These are phyloP conservation scores for Schoenoplectus tabernaemontani DNA, from an alignment of 202 grass and related monocot species.

Conservation along the genomic window DNA sequence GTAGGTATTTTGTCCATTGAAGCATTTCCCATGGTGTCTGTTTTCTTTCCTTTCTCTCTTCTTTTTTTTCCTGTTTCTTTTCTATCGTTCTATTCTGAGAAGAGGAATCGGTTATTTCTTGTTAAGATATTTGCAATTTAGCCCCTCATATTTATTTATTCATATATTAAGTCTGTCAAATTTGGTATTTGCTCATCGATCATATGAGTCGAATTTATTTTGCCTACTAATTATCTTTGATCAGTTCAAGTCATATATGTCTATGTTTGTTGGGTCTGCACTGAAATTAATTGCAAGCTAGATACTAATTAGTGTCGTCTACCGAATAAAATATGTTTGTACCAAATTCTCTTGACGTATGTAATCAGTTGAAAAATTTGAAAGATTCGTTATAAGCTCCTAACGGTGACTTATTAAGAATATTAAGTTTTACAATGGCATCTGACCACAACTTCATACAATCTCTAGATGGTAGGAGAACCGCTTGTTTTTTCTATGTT, in stretches of 20 bases:
- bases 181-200: background rate
- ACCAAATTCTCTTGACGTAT: background rate
- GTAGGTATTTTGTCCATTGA: slow-evolving; percentile 22
- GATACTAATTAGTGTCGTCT: background rate
- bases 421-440: slow-evolving; percentile 3
- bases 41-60: background rate
- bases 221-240: background rate
- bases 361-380: background rate
- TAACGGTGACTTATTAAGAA: background rate
- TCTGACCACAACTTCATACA: background rate
- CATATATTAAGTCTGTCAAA: background rate
- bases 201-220: background rate
- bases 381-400: background rate
- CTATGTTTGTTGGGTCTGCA: background rate
- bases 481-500: slow-evolving; percentile 1
- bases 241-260: background rate
- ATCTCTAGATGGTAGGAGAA: background rate
- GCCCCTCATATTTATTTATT: slow-evolving; percentile 3
- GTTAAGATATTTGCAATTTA: slow-evolving; percentile 9
- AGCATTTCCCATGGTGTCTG: background rate
- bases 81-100: slow-evolving; percentile 4
- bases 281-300: background rate
- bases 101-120: background rate
- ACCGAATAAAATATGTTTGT: background rate
- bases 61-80: background rate